A percentile compares a stretch with the other conserved stretches of the same genome.
These are phyloP conservation scores for Thelonectria discophora DNA, from an alignment of 2,329 filamentous ascomycete genomes.

Conservation along the genomic window DNA sequence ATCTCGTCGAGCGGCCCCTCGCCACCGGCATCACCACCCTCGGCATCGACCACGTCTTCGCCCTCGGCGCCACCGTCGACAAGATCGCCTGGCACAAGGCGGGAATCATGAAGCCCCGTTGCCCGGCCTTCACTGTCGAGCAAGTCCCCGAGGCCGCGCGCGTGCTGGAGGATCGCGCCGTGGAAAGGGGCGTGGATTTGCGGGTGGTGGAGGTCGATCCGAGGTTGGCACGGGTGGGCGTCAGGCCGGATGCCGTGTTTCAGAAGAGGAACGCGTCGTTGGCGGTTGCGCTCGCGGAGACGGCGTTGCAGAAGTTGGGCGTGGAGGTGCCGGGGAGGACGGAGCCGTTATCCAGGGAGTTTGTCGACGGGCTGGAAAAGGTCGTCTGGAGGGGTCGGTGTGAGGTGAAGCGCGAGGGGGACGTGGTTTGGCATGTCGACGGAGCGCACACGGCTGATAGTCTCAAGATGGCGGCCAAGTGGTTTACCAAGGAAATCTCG, in stretches of 20 bases:
- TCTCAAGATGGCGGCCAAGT: slow-evolving; percentile 80
- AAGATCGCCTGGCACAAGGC: slow-evolving; percentile 80
- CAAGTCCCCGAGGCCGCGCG: slow-evolving; percentile 57
- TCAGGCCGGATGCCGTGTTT: slow-evolving; percentile 63
- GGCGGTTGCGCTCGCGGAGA: slow-evolving; percentile 61
- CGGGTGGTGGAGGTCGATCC: slow-evolving; percentile 57
- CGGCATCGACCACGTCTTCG: slow-evolving; percentile 73
- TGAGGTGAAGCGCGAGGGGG: slow-evolving; percentile 63
- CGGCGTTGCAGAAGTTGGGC: slow-evolving; percentile 57
- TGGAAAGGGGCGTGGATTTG: slow-evolving; percentile 60
- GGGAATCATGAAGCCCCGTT: slow-evolving; percentile 71
- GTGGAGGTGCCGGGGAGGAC: slow-evolving; percentile 39
- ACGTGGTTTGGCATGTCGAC: slow-evolving; percentile 85
- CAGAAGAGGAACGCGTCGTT: slow-evolving; percentile 68
- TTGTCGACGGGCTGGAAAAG: slow-evolving; percentile 76
- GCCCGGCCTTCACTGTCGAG: slow-evolving; percentile 65
- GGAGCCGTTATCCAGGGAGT: slow-evolving; percentile 64
- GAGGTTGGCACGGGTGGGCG: slow-evolving; percentile 55
- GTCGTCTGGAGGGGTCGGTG: slow-evolving; percentile 85
- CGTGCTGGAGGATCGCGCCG: slow-evolving; percentile 61
- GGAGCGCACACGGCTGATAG: slow-evolving; percentile 94
- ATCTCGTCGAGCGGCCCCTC: slow-evolving; percentile 66
- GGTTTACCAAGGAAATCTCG: slow-evolving; percentile 73
- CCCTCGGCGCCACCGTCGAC: slow-evolving; percentile 69
- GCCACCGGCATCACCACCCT: slow-evolving; percentile 71